Evolutionary conservation across 192 early-diverging fungal species (phyloP), one percentile per base, ranked within the genome.

Genomic region (Podila epigama): DNA sequence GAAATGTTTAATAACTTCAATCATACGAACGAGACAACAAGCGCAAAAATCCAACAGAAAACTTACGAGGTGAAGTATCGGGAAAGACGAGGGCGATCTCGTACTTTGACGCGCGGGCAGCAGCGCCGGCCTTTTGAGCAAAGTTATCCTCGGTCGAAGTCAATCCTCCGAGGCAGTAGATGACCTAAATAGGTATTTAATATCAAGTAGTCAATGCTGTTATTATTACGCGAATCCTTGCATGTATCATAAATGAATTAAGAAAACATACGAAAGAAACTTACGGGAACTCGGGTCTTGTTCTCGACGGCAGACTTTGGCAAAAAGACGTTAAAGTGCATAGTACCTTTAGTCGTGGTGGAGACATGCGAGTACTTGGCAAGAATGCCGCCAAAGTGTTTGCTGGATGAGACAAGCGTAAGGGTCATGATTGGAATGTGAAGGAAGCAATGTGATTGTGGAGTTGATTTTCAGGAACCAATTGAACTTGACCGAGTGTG

Each of bases 121-220:
- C 63, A 28, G 93, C 92, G 6, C 94, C 92, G 62, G 88, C 87
- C 79, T 97, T 97, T 68, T 89, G 89, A 56, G 93, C 75, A 84
- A 96, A 95, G 84, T 97, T 97, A 82, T 97, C 96, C 53, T 93
- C 90, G 48, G 82, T 92, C 69, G 91, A 90, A 0, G 92, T 92
- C 53, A 96, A 84, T n/a, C 95, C 95, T 16, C 92, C 88, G 3
- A 96, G 82, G 61, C 86, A 96, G 78, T 90, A 91, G 6, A 96
- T 59, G 25, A 79, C 84, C 29, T 88, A 88, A 5, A 81, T 57
- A 11, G 53, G 12, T 13, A 39, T 33, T 60, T 36, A 10, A 11
- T 20, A 36, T 4, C 22, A 58, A 37, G 5, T 11, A 36, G 2
- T 51, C 7, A 56, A n/a, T 6, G 39, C 2, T 12, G 3, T 39